These are phyloP conservation scores for Osmanthus fragrans DNA, from an alignment of 257 asterid species.

Conservation along the genomic window DNA sequence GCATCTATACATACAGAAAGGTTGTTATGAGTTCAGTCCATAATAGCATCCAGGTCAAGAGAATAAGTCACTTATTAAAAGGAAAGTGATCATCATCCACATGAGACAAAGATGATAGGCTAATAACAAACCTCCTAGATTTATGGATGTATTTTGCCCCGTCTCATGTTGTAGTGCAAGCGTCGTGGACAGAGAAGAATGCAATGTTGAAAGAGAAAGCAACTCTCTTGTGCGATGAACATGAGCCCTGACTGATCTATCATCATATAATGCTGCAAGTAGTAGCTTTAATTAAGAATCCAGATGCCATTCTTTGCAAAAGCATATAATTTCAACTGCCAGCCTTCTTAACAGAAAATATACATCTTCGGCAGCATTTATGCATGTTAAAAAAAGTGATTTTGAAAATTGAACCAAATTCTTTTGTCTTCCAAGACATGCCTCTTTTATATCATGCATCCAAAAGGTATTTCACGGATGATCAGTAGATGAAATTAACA, in stretches of 20 bases:
- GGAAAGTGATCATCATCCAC: not conserved
- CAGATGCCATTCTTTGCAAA: not conserved
- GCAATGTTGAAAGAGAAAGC: constrained; percentile 77
- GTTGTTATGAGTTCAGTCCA: constrained; percentile 15
- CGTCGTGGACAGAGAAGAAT: constrained; percentile 78
- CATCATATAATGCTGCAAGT: constrained; percentile 89
- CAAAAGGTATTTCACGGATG: not conserved
- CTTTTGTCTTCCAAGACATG: not conserved
- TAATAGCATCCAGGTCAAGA: constrained; percentile 15
- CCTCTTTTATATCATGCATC: not conserved
- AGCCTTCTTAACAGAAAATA: not conserved
- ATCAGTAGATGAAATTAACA: not conserved
- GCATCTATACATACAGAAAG: constrained; percentile 49
- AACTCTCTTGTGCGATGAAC: constrained; percentile 85
- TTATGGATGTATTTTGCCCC: constrained; percentile 46
- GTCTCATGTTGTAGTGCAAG: constrained; percentile 82
- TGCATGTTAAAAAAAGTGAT: not conserved
- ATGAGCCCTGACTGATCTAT: constrained; percentile 93
- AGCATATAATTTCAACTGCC: not conserved
- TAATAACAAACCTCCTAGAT: constrained; percentile 55
- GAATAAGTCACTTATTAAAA: not conserved
- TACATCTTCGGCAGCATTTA: not conserved
- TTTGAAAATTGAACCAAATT: not conserved
- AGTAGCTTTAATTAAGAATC: constrained; percentile 28
- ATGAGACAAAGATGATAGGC: constrained; percentile 9